Base-by-base conservation (phyloP, 768 basidiomycete genomes). In the Amanita jacksonii region DNA sequence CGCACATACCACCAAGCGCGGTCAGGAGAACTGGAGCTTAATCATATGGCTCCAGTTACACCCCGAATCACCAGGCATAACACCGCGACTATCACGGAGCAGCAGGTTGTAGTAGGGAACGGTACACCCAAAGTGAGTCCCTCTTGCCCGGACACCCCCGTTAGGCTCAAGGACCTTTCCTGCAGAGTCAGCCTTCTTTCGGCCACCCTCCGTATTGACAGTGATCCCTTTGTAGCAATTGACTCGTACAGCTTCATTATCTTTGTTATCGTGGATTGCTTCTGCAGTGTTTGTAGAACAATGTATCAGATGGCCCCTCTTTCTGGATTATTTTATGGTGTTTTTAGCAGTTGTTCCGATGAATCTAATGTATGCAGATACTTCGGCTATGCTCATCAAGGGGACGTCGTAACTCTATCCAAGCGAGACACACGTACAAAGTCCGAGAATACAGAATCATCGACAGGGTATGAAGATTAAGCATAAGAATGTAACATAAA, bases 1-100 rank as follows among this genome's bases (percentile, higher is more conserved):
- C 67, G 71, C 51, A 46, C 68, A 48, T 68, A 68, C 66, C 59
- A 59, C 27, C 58, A 62, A n/a, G 69, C 65, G 25, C 62, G 65
- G 5, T 58, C 54, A 25, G 70, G 70, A 16, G 67, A 70, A 36
- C 55, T 60, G 18, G 69, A 74, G 49, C 65, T 73, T 43, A 66
- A 63, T 49, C 69, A 74, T 58, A 74, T 74, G 73, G 63, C 64
- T 7, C 58, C 58, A 16, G 56, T 66, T 35, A 57, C 65, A 4
- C 63, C 67, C 8, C 64, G 66, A 33, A 52, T 64, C 13, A 53
- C 63, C 24, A 43, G 59, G 1, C 46, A 58, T 16, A 53, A 53
- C 36, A 54, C 59, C 19, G 49, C 51, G 18, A 61, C 58, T 52
- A 50, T 54, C 49, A 63, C 50, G 47, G 66, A 62, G 51, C 65